A percentile compares a stretch with the other conserved stretches of the same genome.
These are phyloP conservation scores for Dendrostoma leiphaemia DNA, from an alignment of 2,329 filamentous ascomycete genomes.

Conservation along the genomic window DNA sequence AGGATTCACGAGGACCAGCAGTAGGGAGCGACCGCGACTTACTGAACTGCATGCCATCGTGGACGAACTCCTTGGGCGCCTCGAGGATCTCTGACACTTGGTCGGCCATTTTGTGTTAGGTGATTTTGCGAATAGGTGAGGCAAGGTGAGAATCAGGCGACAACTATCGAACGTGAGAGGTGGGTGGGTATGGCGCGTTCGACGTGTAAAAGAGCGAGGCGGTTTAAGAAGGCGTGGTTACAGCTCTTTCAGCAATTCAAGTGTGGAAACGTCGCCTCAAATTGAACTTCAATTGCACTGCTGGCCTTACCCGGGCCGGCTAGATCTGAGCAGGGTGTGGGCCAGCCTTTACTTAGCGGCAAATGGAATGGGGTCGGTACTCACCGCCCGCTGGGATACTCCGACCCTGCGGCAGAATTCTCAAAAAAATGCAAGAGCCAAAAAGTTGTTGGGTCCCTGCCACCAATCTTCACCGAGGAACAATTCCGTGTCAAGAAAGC, in stretches of 20 bases:
- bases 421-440: constrained; percentile 15
- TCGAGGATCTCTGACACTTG: constrained; percentile 70
- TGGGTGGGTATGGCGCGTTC: not conserved
- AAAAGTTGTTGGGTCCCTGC: not conserved
- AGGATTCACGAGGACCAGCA: constrained; percentile 33
- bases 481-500: too few relatives aligned
- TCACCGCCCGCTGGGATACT: not conserved
- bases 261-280: constrained; percentile 19
- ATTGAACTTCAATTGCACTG: constrained; percentile 13
- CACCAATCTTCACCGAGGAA: not conserved
- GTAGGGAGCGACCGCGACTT: constrained; percentile 59
- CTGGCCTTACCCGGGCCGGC: constrained; percentile 17
- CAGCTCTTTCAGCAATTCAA: not conserved
- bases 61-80: constrained; percentile 63
- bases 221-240: not conserved
- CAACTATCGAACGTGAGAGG: not conserved
- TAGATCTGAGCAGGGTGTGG: not conserved
- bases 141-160: not conserved
- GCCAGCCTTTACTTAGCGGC: constrained; percentile 10
- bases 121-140: not conserved
- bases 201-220: not conserved
- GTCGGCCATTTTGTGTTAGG: constrained; percentile 54
- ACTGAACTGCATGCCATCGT: constrained; percentile 61
- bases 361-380: not conserved
- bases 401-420: constrained; percentile 12